Base-by-base conservation (phyloP, 345 rosid genomes). In the Sonneratia alba region DNA sequence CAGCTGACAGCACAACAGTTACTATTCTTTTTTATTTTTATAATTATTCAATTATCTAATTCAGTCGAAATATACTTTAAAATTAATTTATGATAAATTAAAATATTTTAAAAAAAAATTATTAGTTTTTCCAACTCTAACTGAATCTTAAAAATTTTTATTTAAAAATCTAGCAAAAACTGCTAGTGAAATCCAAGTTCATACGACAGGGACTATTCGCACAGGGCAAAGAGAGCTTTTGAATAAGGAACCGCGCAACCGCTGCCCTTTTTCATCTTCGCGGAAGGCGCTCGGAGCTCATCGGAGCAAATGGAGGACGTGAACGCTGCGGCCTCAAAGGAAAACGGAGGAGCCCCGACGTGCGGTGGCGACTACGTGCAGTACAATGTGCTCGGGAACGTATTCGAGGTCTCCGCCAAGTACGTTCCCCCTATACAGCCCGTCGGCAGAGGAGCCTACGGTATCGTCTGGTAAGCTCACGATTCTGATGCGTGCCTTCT, bases 401-500 rank as follows among this genome's bases (percentile, higher is more conserved):
- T 81, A 64, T 92, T 92, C 71, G 83, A 83, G 68, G 81, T 92
- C 47, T 71, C 94, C 43, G 85, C 91, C 48, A 88, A 92, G 78
- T 92, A 92, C 68, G 80, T 84, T 55, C 98, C 98, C 83, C 98
- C 92, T 27, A 78, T 92, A 65, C 84, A 86, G n/a, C 87, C 96
- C 2, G 82, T 92, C 6, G 96, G 98, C 71, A 95, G 90, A 72
- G 98, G 96, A 56, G 92, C 98, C 19, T 87, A 85, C 75, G 96
- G 98, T 78, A 88, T 90, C 77, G 98, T 92, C 69, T 92, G 96
- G 98, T 90, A 81, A 81, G 59, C 53, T 61, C 74, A 7, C 24
- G 21, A 66, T 16, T 16, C 68, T 34, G 22, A 21, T 43, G 5
- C 34, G 4, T n/a, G 22, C 24, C 27, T 69, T 22, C 63, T 57